Evolutionary conservation across 2,329 filamentous ascomycete genomes (phyloP), one percentile per base, ranked within the genome.

Genomic region (Cladosporium sp.): DNA sequence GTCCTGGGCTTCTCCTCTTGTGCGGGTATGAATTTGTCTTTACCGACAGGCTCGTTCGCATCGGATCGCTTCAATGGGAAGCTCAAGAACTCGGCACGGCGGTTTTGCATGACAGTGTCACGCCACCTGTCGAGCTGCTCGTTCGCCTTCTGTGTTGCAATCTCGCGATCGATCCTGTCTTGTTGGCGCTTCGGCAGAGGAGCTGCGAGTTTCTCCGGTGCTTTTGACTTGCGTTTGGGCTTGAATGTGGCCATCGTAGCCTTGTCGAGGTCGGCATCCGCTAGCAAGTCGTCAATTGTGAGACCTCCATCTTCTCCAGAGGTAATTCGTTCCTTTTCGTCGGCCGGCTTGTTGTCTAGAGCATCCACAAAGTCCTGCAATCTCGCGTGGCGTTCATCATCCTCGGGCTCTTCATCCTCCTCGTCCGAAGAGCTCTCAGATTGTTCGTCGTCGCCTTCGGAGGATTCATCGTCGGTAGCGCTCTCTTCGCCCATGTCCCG

Each of bases 41-140:
- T 87, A 26, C 85, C 87, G 54, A 84, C 77, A 12, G 82, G 78
- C 24, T 88, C 87, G 32, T 84, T 84, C 64, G 85, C 87, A 66
- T 88, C 87, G 47, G 89, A 90, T 73, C 92, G 90, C 2, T 90
- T 86, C 0, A 98, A 84, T 5, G 95, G 95, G 74, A 99, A 99
- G 24, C 89, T 84, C 14, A 99, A 83, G 77, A 97, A 92, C 69
- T 98, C 95, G 1, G 94, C 93, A 71, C 92, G 87, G 67, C 95
- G 90, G 78, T 97, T 97, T 36, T 92, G 88, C 80, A 97, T 96
- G 74, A 99, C 93, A 0, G 95, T 98, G 68, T 97, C 94, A 36
- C 90, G 90, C 95, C 95, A 99, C 72, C 92, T 88, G 69, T 92
- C 88, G 30, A 99, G 83, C 0, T 93, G 94, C 78, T 97, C 90